Evolutionary conservation across 2,329 filamentous ascomycete genomes (phyloP).

Genomic region (Fusarium beomiforme): DNA sequence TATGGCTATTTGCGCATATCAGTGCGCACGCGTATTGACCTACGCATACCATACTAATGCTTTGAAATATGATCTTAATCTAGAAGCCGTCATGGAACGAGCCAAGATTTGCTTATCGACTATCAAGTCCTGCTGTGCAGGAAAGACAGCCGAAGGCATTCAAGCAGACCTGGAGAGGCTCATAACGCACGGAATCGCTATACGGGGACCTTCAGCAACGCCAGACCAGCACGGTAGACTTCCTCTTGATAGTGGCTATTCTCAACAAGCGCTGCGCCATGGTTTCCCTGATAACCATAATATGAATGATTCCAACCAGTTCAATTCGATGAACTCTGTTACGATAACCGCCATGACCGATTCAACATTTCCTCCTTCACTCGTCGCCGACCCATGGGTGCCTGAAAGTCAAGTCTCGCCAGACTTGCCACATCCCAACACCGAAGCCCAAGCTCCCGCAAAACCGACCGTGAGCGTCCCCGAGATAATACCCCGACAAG

Average conservation of each 20-base stretch:
- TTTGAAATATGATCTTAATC: slow-evolving; percentile 55
- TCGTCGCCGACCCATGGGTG: slow-evolving; percentile 45
- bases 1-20: slow-evolving; percentile 64
- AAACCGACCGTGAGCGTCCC: slow-evolving; percentile 30
- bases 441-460: slow-evolving; percentile 24
- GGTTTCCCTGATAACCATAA: slow-evolving; percentile 44
- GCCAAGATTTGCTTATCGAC: slow-evolving; percentile 62
- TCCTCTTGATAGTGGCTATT: slow-evolving; percentile 34
- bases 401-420: slow-evolving; percentile 44
- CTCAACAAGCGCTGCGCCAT: slow-evolving; percentile 36
- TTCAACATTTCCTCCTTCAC: slow-evolving; percentile 46
- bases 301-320: slow-evolving; percentile 36
- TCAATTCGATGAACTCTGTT: slow-evolving; percentile 24
- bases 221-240: slow-evolving; percentile 30
- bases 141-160: slow-evolving; percentile 60
- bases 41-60: slow-evolving; percentile 59
- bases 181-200: slow-evolving; percentile 56
- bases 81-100: slow-evolving; percentile 60
- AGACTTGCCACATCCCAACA: slow-evolving; percentile 33
- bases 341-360: slow-evolving; percentile 40
- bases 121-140: slow-evolving; percentile 61
- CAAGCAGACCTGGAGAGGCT: slow-evolving; percentile 62
- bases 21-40: slow-evolving; percentile 63
- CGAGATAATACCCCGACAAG: slow-evolving; percentile 33
- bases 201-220: slow-evolving; percentile 34